Evolutionary conservation across 352 stramenopile genomes (phyloP).

Genomic region (Phytophthora hybrid): DNA sequence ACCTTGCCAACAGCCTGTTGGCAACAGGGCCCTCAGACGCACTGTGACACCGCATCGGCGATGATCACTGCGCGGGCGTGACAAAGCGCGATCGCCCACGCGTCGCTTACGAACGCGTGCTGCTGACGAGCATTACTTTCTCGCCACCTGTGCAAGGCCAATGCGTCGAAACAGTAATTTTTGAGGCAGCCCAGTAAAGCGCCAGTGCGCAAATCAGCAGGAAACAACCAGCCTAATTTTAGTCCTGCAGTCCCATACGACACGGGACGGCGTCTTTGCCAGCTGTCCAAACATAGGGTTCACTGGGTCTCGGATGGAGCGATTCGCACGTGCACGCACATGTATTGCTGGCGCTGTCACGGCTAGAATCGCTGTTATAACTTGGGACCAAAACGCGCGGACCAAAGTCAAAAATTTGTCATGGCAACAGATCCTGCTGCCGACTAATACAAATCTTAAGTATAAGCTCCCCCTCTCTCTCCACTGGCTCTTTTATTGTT

Average conservation of each 20-base stretch:
- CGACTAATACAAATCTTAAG: slow-evolving; percentile 9
- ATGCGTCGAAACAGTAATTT: slow-evolving; percentile 12
- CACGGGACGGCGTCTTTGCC: neutral
- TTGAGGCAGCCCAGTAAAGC: slow-evolving; percentile 5
- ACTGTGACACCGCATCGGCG: neutral
- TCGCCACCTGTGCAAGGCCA: neutral
- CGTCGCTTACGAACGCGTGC: neutral
- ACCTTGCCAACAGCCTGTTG: no score
- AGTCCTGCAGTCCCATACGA: neutral
- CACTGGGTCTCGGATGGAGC: neutral
- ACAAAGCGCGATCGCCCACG: neutral
- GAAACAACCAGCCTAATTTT: neutral
- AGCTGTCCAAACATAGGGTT: neutral
- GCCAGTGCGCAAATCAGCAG: neutral
- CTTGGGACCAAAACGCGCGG: neutral
- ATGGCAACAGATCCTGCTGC: neutral
- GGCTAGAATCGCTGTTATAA: neutral
- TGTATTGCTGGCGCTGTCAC: neutral
- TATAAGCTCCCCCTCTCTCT: slow-evolving; percentile 1
- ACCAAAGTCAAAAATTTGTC: neutral
- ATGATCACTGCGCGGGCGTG: neutral
- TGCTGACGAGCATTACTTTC: neutral
- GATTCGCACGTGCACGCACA: neutral
- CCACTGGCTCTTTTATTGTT: slow-evolving; percentile 33
- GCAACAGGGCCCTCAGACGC: no score